phyloP scores from a whole-genome alignment of 192 early-diverging fungal genomes.

The Funneliformis mosseae region DNA sequence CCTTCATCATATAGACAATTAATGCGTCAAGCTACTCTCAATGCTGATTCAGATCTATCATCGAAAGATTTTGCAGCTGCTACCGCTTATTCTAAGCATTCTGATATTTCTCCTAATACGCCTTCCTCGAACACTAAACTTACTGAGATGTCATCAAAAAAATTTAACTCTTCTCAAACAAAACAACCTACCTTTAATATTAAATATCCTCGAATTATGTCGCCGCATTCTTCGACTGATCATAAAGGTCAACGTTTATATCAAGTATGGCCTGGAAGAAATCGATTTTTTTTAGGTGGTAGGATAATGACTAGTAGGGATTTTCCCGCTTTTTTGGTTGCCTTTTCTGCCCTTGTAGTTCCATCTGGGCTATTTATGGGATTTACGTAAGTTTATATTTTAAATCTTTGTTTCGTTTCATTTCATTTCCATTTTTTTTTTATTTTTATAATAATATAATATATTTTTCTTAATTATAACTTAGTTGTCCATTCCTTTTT shows the following conservation, averaged over 20 bases:
- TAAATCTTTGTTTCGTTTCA: too few relatives aligned
- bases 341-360: constrained; percentile 55
- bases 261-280: constrained; percentile 55
- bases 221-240: not conserved
- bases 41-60: not conserved
- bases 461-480: not conserved
- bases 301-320: constrained; percentile 67
- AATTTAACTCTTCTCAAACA: not conserved
- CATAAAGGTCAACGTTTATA: constrained; percentile 36
- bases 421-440: not conserved
- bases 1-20: constrained; percentile 3
- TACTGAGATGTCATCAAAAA: not conserved
- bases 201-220: not conserved
- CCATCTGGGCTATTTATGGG: constrained; percentile 64
- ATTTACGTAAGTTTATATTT: constrained; percentile 45
- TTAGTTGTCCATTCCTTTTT: constrained; percentile 73
- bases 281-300: constrained; percentile 64
- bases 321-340: constrained; percentile 63
- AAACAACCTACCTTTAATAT: not conserved
- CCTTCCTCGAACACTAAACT: not conserved
- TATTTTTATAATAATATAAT: not conserved
- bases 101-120: not conserved
- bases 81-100: constrained; percentile 13
- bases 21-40: not conserved
- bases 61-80: constrained; percentile 2